phyloP scores from a whole-genome alignment of 441 rosid genomes.

The Pelargonium fulgidum region DNA sequence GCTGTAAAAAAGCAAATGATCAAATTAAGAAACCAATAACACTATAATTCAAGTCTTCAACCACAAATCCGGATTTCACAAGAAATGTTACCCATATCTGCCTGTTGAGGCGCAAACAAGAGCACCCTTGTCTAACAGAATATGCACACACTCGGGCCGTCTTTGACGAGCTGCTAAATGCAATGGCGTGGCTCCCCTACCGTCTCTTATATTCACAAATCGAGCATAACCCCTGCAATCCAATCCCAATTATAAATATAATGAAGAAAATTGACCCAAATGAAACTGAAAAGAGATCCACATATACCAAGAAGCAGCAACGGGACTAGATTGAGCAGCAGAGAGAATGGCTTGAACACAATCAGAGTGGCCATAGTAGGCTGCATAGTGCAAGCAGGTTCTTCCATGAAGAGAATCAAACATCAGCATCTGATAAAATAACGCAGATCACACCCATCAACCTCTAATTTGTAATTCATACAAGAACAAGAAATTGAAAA shows the following conservation, averaged over 20 bases:
- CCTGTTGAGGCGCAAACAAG: slow-evolving; percentile 70
- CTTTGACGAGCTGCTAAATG: slow-evolving; percentile 66
- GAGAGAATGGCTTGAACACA: slow-evolving; percentile 54
- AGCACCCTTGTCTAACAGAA: slow-evolving; percentile 59
- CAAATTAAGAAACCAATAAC: slow-evolving; percentile 16
- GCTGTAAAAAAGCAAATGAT: slow-evolving; percentile 36
- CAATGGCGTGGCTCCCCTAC: slow-evolving; percentile 63
- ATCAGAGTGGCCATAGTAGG: slow-evolving; percentile 58
- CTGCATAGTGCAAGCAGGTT: slow-evolving; percentile 74
- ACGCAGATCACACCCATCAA: not conserved
- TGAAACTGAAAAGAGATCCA: not conserved
- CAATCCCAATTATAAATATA: slow-evolving; percentile 14
- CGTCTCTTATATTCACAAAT: slow-evolving; percentile 64
- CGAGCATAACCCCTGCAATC: slow-evolving; percentile 56
- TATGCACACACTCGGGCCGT: slow-evolving; percentile 50
- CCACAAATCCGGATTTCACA: not conserved
- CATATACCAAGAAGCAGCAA: slow-evolving; percentile 53
- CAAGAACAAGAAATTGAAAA: not conserved
- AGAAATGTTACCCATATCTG: slow-evolving; percentile 49
- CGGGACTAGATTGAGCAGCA: slow-evolving; percentile 59
- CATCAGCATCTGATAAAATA: slow-evolving; percentile 47
- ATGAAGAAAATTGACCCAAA: not conserved
- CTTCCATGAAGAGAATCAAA: slow-evolving; percentile 63
- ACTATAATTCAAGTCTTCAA: not conserved
- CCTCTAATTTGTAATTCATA: not conserved